phyloP scores from a whole-genome alignment of 1,139 yeast species.

The Pichia sp. region DNA sequence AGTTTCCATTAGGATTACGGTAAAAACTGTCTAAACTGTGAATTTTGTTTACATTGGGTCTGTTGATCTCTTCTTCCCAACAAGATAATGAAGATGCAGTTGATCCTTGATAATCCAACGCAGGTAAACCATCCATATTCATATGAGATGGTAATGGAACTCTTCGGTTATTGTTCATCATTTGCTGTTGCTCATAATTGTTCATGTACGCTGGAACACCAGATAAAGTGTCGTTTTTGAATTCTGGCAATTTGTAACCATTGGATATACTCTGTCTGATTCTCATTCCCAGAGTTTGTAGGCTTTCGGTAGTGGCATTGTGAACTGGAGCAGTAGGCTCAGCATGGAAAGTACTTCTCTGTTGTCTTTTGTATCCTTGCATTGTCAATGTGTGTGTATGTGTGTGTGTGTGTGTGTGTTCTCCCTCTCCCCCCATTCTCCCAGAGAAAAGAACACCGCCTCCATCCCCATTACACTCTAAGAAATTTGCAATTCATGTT shows the following conservation, averaged over 20 bases:
- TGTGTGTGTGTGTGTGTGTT: too few relatives aligned
- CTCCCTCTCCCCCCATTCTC: too few relatives aligned
- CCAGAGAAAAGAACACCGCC: too few relatives aligned
- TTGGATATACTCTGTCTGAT: conserved; percentile 62
- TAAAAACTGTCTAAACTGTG: not conserved
- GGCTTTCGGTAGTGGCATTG: conserved; percentile 24
- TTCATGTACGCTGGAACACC: conserved; percentile 13
- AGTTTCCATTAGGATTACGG: conserved; percentile 1
- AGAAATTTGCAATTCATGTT: too few relatives aligned
- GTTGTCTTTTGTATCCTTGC: conserved; percentile 14
- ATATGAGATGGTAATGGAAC: conserved; percentile 46
- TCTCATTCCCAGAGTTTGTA: conserved; percentile 63
- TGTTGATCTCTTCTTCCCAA: conserved; percentile 28
- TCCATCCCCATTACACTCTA: too few relatives aligned
- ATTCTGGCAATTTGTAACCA: conserved; percentile 43
- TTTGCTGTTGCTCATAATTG: conserved; percentile 18
- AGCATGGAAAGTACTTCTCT: not conserved
- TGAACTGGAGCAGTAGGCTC: too few relatives aligned
- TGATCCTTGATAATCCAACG: conserved; percentile 25
- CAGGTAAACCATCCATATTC: conserved; percentile 22
- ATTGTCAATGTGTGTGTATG: not conserved
- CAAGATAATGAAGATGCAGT: conserved; percentile 29
- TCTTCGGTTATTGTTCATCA: conserved; percentile 31
- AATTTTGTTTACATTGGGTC: not conserved
- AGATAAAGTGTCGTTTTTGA: conserved; percentile 1